Evolutionary conservation across 1,284 basidiomycete genomes (phyloP), one percentile per base, ranked within the genome.

Genomic region (Marasmius sp.): DNA sequence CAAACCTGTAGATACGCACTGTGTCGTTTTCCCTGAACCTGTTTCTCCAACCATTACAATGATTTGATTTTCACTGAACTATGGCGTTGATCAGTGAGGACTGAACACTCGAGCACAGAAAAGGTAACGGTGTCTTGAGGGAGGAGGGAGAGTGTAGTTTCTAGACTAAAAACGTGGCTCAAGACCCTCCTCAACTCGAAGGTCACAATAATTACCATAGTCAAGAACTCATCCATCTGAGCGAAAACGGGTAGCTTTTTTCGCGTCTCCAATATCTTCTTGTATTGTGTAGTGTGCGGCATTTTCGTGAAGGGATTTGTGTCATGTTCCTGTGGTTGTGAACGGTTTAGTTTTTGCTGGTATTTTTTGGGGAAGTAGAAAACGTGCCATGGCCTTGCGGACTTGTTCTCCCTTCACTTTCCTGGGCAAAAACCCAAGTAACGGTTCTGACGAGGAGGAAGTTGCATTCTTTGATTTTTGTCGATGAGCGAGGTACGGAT

Each of bases 1-100:
- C 37, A 43, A 9, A 53, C n/a, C 6, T 20, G 16, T 59, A 49
- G 27, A 41, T 70, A 75, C 87, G 70, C 72, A 94, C 92, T 98
- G 97, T 45, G 97, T 98, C 1, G 97, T 98, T 81, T 99, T 99
- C 60, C 97, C 97, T 33, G 94, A 95, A 11, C 97, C 97, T 1
- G 97, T 98, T 81, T 99, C 97, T 69, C 97, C 97, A 67, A 98
- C 94, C 88, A 99, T 93, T 61, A 99, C 89, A 54, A 95, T 92
- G 68, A 97, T 90, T 79, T 97, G 95, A 77, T 95, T 87, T 68
- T 88, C 80, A 64, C 79, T 88, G 78, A 95, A 97, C 88, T 94
- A 71, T 49, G 54, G 22, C 33, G 53, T 33, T 55, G 55, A 52
- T 34, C 12, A 52, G 37, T 54, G 37, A 59, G 38, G 6, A 39